A percentile compares a stretch with the other conserved stretches of the same genome.
Evolutionary conservation across 352 stramenopile genomes (phyloP).

Genomic region (Aphanomyces cochlioides): DNA sequence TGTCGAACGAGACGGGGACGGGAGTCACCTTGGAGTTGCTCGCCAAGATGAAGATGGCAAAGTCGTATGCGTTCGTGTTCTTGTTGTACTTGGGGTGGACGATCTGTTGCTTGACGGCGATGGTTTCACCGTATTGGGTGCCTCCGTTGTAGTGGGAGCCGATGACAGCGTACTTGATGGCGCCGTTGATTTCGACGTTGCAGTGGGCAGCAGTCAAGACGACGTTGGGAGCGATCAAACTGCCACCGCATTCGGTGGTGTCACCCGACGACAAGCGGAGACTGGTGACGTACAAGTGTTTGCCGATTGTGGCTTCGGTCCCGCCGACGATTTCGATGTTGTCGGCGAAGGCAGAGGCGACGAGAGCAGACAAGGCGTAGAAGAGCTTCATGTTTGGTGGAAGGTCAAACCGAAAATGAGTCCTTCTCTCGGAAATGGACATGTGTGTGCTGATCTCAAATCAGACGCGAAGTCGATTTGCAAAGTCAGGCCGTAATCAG

Average conservation of each 20-base stretch:
- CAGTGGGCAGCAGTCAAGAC: conserved; percentile 67
- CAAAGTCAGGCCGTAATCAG: no score
- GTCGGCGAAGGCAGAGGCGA: not conserved
- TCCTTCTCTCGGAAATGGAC: no score
- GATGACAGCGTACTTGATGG: conserved; percentile 47
- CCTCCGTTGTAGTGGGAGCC: conserved; percentile 54
- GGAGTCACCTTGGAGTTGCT: conserved; percentile 39
- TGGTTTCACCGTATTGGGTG: conserved; percentile 43
- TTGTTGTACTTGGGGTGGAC: conserved; percentile 48
- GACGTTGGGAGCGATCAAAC: conserved; percentile 60
- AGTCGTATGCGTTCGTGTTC: conserved; percentile 50
- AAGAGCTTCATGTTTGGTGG: not conserved
- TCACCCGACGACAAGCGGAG: conserved; percentile 29
- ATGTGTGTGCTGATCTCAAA: no score
- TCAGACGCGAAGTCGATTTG: no score
- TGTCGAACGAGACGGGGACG: conserved; percentile 45
- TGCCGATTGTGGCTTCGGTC: not conserved
- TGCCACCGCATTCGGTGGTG: conserved; percentile 37
- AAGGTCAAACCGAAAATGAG: no score
- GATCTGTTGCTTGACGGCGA: conserved; percentile 47
- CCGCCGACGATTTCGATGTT: conserved; percentile 13
- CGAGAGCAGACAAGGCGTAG: not conserved
- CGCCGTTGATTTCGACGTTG: conserved; percentile 29
- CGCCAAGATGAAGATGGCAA: conserved; percentile 52
- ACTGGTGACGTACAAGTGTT: conserved; percentile 35